A percentile compares a stretch with the other conserved stretches of the same genome.
These are phyloP conservation scores for Persicaria maculosa DNA, from an alignment of 148 eudicot genomes.

Conservation along the genomic window DNA sequence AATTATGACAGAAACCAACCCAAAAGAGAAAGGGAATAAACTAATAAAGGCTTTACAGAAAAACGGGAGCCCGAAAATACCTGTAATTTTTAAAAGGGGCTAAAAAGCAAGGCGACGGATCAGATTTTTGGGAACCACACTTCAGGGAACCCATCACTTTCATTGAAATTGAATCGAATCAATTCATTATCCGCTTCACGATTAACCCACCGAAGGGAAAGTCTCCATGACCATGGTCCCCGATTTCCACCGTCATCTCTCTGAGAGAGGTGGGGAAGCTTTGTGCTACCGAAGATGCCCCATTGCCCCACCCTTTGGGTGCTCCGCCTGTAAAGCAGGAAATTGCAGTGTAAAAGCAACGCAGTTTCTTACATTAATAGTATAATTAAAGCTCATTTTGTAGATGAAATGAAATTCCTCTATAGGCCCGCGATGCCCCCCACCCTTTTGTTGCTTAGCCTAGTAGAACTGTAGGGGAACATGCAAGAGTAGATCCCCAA, in stretches of 20 bases:
- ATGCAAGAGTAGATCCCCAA: no score
- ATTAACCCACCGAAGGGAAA: conserved; percentile 25
- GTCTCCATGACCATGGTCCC: neutral
- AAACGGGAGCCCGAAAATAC: conserved; percentile 7
- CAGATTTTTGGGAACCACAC: conserved; percentile 21
- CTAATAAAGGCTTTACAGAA: neutral
- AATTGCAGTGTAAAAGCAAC: conserved; percentile 1
- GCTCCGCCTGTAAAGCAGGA: neutral
- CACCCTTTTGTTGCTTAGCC: no score
- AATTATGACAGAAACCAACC: neutral
- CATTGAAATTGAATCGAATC: conserved; percentile 5
- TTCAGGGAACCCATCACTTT: conserved; percentile 21
- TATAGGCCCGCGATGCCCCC: no score
- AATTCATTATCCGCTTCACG: conserved; percentile 23
- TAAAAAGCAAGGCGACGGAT: conserved; percentile 12
- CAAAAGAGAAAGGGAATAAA: neutral
- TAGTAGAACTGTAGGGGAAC: no score
- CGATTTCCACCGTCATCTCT: neutral
- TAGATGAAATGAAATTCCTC: no score
- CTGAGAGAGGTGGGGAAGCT: neutral
- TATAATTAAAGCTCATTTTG: no score
- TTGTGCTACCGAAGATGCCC: neutral
- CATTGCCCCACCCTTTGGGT: neutral
- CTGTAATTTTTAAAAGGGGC: conserved; percentile 17
- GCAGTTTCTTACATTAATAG: neutral